Conservation (phyloP, 306 rosid species). For the Vachellia pachyceras region DNA sequence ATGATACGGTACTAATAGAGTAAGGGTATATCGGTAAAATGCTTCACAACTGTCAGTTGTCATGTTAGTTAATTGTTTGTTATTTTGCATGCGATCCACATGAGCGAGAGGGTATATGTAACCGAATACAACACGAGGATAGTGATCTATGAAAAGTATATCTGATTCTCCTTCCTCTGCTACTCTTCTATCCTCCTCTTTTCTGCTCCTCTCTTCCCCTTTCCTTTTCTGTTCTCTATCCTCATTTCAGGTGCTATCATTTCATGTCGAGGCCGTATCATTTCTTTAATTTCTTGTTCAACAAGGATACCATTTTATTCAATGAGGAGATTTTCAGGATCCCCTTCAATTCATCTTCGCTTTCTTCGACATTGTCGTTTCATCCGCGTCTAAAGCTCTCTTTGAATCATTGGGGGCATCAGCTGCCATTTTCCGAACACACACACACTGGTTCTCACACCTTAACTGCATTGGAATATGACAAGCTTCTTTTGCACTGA, state of each 20-base stretch:
- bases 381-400: slow-evolving; percentile 62
- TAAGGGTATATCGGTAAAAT: no score
- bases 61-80: no score
- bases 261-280: not conserved
- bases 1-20: no score
- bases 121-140: no score
- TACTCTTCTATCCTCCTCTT: no score
- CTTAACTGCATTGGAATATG: slow-evolving; percentile 43
- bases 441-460: slow-evolving; percentile 40
- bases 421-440: slow-evolving; percentile 58
- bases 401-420: slow-evolving; percentile 39
- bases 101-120: no score
- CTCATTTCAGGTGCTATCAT: no score
- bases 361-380: slow-evolving; percentile 51
- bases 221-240: slow-evolving; percentile 57
- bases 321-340: slow-evolving; percentile 49
- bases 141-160: no score
- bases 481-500: slow-evolving; percentile 64
- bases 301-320: slow-evolving; percentile 45
- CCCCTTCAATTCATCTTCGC: slow-evolving; percentile 45
- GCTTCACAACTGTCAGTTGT: no score
- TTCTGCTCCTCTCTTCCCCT: no score
- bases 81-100: no score
- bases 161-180: no score
- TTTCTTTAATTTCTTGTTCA: not conserved